These are phyloP conservation scores for Globisporangium nodosum DNA, from an alignment of 352 stramenopile species.

Conservation along the genomic window DNA sequence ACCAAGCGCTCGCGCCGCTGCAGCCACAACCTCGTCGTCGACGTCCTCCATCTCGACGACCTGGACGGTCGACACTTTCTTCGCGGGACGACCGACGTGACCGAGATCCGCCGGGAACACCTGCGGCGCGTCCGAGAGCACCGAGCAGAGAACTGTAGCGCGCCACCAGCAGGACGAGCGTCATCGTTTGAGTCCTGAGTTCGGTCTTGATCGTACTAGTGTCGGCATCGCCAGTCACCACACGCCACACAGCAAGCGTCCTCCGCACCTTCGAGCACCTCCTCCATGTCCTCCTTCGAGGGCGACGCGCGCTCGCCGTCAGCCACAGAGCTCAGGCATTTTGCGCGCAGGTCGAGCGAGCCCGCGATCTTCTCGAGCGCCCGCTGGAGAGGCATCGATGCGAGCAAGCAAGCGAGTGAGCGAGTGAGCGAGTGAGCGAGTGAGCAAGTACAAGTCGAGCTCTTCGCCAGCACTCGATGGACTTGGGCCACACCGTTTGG, in stretches of 20 bases:
- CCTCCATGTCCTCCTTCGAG: conserved; percentile 67
- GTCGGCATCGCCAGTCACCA: background rate
- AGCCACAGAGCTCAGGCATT: conserved; percentile 42
- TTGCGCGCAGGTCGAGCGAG: conserved; percentile 46
- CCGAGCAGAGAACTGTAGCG: conserved; percentile 27
- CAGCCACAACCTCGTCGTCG: conserved; percentile 17
- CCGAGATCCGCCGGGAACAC: conserved; percentile 30
- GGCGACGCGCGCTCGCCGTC: conserved; percentile 42
- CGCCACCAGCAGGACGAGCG: background rate
- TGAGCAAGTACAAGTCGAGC: background rate
- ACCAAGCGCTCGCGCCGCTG: background rate
- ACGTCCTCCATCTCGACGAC: conserved; percentile 20
- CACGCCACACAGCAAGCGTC: background rate
- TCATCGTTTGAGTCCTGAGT: background rate
- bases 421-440: background rate
- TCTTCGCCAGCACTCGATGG: background rate
- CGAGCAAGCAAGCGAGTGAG: background rate
- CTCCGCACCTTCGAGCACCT: conserved; percentile 39
- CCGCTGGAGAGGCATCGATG: conserved; percentile 5
- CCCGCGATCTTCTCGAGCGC: conserved; percentile 34
- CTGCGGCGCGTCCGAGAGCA: conserved; percentile 30
- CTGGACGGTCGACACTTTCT: conserved; percentile 23
- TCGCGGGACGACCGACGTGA: conserved; percentile 12
- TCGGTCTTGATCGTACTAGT: too few relatives aligned
- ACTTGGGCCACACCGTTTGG: conserved; percentile 22